These are phyloP conservation scores for Fraxinus excelsior DNA, from an alignment of 257 asterid genomes.

Conservation along the genomic window DNA sequence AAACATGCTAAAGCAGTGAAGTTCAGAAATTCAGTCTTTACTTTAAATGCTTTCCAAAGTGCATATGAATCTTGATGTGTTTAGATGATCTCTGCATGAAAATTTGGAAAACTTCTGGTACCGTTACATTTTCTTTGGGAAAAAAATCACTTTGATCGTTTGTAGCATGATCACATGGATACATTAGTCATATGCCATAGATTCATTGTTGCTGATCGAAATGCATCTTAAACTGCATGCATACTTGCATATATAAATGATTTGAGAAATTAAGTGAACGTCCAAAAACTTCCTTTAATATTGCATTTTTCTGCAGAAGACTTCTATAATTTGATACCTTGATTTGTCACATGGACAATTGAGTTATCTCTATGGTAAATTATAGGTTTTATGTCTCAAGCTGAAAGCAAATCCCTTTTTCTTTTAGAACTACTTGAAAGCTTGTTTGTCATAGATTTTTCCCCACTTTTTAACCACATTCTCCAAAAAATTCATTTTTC, in stretches of 20 bases:
- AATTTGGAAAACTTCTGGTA: not conserved
- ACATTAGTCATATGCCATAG: not conserved
- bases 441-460: constrained; percentile 2
- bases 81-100: not conserved
- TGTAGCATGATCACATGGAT: not conserved
- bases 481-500: too few species aligned
- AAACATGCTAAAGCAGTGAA: not conserved
- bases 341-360: not conserved
- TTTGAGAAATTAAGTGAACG: not conserved
- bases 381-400: not conserved
- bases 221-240: not conserved
- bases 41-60: not conserved
- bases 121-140: not conserved
- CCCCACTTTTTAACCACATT: too few species aligned
- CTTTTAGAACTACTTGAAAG: not conserved
- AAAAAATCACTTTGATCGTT: not conserved
- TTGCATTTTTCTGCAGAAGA: not conserved
- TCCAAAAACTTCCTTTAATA: not conserved
- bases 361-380: not conserved
- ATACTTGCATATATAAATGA: not conserved
- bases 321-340: not conserved
- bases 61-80: not conserved
- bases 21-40: not conserved
- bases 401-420: not conserved
- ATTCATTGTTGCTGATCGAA: not conserved